Conservation (phyloP, 441 rosid species). For the Lepidium campestre region DNA sequence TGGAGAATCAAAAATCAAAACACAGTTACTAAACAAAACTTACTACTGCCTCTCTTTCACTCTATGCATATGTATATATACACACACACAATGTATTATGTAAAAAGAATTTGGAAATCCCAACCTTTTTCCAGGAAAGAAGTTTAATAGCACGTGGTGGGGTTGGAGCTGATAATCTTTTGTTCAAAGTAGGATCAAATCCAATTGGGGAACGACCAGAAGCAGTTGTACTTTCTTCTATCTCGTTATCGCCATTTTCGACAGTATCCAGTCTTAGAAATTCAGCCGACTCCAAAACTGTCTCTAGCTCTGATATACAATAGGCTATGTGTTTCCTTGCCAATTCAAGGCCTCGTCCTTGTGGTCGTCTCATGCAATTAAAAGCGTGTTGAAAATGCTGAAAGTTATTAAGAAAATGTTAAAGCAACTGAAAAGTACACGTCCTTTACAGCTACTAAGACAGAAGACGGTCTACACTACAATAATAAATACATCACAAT, state of each 20-base stretch:
- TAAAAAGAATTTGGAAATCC: slow-evolving; percentile 13
- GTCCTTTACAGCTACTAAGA: neutral
- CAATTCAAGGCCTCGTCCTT: slow-evolving; percentile 92
- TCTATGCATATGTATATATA: neutral
- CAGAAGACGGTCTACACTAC: neutral
- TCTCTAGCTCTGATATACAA: slow-evolving; percentile 71
- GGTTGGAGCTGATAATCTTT: slow-evolving; percentile 86
- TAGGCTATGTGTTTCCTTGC: slow-evolving; percentile 85
- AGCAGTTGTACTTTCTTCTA: slow-evolving; percentile 77
- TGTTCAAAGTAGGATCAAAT: slow-evolving; percentile 83
- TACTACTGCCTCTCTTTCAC: neutral
- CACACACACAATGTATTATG: neutral
- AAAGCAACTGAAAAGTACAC: slow-evolving; percentile 17
- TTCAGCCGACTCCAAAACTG: slow-evolving; percentile 47
- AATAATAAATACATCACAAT: neutral
- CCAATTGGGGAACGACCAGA: slow-evolving; percentile 79
- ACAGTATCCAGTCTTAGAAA: slow-evolving; percentile 38
- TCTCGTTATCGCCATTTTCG: slow-evolving; percentile 35
- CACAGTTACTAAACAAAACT: slow-evolving; percentile 23
- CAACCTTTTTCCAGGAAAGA: slow-evolving; percentile 83
- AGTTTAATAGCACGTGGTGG: slow-evolving; percentile 92
- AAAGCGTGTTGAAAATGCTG: slow-evolving; percentile 94
- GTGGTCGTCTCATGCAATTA: slow-evolving; percentile 78
- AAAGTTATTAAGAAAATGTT: slow-evolving; percentile 28
- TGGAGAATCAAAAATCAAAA: slow-evolving; percentile 32